Percentiles rank a stretch among this genome's conserved stretches.
Evolutionary conservation across 2,329 filamentous ascomycete genomes (phyloP).

Genomic region (Chrysosporium queenslandicum): DNA sequence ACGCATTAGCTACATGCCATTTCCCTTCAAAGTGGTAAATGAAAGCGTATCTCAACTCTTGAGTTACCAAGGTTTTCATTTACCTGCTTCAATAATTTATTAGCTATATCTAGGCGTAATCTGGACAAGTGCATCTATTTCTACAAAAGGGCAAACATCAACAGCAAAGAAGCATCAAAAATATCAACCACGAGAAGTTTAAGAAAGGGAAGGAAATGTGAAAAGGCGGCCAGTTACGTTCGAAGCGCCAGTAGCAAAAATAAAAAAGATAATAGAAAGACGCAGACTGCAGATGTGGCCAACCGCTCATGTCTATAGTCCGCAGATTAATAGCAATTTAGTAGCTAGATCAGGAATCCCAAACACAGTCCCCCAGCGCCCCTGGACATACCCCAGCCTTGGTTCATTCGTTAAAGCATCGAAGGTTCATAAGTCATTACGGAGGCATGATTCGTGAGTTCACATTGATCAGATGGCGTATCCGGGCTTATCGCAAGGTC

Average conservation of each 20-base stretch:
- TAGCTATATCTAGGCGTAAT: neutral
- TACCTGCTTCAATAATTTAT: neutral
- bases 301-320: neutral
- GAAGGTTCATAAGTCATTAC: neutral
- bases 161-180: too few species aligned
- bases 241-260: neutral
- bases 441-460: neutral
- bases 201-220: neutral
- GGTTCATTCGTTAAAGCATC: neutral
- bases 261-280: neutral
- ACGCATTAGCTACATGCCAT: too few species aligned
- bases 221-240: neutral
- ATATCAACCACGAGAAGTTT: too few species aligned
- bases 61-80: too few species aligned
- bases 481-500: slow-evolving; percentile 8
- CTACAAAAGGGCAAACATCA: neutral
- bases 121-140: neutral
- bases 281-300: neutral
- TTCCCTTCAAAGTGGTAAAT: too few species aligned
- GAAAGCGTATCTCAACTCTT: too few species aligned
- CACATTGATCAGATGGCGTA: slow-evolving; percentile 7
- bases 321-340: neutral
- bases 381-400: neutral
- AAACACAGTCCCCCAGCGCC: neutral
- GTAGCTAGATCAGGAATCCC: neutral